Evolutionary conservation across 2,329 filamentous ascomycete genomes (phyloP), one percentile per base, ranked within the genome.

Genomic region (Balansia obtecta): DNA sequence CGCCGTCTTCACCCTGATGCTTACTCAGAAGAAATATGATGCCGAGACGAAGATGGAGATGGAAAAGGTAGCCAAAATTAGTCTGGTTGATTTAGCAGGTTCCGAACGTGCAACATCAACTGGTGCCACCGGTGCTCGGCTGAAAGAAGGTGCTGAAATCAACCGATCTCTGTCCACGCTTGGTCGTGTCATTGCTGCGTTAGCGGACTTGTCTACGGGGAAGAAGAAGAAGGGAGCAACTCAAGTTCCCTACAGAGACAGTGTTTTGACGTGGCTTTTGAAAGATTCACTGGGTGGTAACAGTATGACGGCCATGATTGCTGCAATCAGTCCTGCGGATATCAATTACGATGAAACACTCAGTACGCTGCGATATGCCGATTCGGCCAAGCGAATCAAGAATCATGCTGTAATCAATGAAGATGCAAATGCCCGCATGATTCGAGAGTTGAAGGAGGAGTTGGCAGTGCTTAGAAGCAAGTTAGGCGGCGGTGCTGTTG

Each of bases 221-320:
- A 91, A 88, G 65, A 90, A 89, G 70, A 94, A 83, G 61, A 84
- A 84, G 50, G 77, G 80, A 18, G 80, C 79, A 12, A 82, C 68
- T 9, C 77, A 94, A 68, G 93, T 98, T 1, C 94, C 93, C 0
- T 98, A 98, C 65, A 86, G 93, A 77, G 94, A 98, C 72, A 95
- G 88, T 63, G 82, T 98, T 46, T 71, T 98, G 57, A 98, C 93
- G 1, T 98, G 93, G 93, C 72, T 98, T 43, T 70, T 98, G 57
- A 98, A 98, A 64, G 94, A 98, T 66, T 97, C 91, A 4, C 71
- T 98, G 6, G 93, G 93, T 64, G 93, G 93, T 62, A 98, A 98
- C 75, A 97, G 91, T 66, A 91, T 97, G 87, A 98, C 93, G 22
- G 93, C 93, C 53, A 98, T 98, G 94, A 98, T 98, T 74, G 94